Evolutionary conservation across 2,329 filamentous ascomycete species (phyloP), one percentile per base, ranked within the genome.

Genomic region (Botryotinia calthae): DNA sequence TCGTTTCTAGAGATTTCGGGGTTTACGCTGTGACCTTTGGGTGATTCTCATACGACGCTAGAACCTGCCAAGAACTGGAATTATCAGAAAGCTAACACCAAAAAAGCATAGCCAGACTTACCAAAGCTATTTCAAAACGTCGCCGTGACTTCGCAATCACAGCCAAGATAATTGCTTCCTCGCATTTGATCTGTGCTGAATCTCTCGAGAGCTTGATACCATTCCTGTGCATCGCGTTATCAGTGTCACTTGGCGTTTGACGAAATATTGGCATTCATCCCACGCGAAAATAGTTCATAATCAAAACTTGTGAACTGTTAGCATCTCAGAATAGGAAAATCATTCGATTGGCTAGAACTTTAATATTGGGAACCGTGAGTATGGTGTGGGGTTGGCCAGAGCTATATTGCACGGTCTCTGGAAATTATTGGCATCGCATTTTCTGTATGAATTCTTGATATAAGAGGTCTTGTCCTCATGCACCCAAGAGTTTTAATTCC

Each of bases 401-500:
- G 31, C 69, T 71, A 65, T n/a, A 65, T 40, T 31, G 69, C 69
- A 65, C 69, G 44, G 59, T 18, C 34, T 44, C 25, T 66, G 16
- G 46, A 40, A 48, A 10, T 63, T 54, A 71, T 64, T 71, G 58
- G 69, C 69, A 64, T 31, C 40, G n/a, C 37, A 46, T 31, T 42
- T 56, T 44, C 56, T 20, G n/a, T 34, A 9, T 42, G 44, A 64
- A 25, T 51, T 48, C 44, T 64, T 71, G 69, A 71, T 71, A 71
- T 71, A 71, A 71, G 69, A 69, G 28, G 42, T 71, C 69, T 71
- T 71, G 59, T 71, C 44, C 69, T 71, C 69, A 71, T 71, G 69
- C 69, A 71, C 44, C 69, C 69, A 71, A 71, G 58, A 64, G 44
- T 65, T 48, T 56, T 71, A 31, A 56, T 64, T 71, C 67, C 69